Percentiles rank a stretch among this genome's conserved stretches.
These are phyloP conservation scores for Boletus reticulatus DNA, from an alignment of 768 basidiomycete species.

Conservation along the genomic window DNA sequence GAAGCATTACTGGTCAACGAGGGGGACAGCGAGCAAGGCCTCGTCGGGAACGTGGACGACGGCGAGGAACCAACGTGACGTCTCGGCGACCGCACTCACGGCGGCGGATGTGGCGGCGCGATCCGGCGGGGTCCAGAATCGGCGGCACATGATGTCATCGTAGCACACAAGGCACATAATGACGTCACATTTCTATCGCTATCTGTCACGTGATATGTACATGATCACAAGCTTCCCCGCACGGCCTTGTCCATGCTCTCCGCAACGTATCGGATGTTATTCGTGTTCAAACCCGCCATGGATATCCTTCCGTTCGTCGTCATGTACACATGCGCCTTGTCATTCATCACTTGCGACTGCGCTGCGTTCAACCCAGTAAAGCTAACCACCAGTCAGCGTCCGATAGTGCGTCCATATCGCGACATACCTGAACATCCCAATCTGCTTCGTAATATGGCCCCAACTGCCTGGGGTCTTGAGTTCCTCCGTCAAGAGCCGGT, in stretches of 20 bases:
- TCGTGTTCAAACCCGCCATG: slow-evolving; percentile 87
- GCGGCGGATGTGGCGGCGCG: slow-evolving; percentile 25
- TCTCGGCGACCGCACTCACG: slow-evolving; percentile 13
- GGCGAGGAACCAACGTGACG: slow-evolving; percentile 18
- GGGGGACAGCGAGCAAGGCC: slow-evolving; percentile 6
- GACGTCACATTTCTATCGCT: slow-evolving; percentile 21
- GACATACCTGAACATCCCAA: slow-evolving; percentile 93
- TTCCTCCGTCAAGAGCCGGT: slow-evolving; percentile 64
- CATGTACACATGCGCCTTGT: slow-evolving; percentile 80
- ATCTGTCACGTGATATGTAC: background rate
- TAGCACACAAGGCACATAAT: slow-evolving; percentile 17
- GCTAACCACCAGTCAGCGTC: slow-evolving; percentile 39
- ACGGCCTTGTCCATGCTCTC: slow-evolving; percentile 66
- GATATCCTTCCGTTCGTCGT: slow-evolving; percentile 88
- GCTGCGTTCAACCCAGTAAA: slow-evolving; percentile 76
- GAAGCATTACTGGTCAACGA: slow-evolving; percentile 15
- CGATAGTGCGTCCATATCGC: background rate
- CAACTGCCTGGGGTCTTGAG: slow-evolving; percentile 88
- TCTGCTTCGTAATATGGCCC: slow-evolving; percentile 95
- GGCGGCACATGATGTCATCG: slow-evolving; percentile 29
- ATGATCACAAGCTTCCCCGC: slow-evolving; percentile 40
- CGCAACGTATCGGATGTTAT: slow-evolving; percentile 78
- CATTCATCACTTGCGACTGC: slow-evolving; percentile 67
- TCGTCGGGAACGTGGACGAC: slow-evolving; percentile 23
- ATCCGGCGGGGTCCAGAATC: slow-evolving; percentile 29